These are phyloP conservation scores for Saccharomyces paradoxus DNA, from an alignment of 805 yeast species.

Conservation along the genomic window DNA sequence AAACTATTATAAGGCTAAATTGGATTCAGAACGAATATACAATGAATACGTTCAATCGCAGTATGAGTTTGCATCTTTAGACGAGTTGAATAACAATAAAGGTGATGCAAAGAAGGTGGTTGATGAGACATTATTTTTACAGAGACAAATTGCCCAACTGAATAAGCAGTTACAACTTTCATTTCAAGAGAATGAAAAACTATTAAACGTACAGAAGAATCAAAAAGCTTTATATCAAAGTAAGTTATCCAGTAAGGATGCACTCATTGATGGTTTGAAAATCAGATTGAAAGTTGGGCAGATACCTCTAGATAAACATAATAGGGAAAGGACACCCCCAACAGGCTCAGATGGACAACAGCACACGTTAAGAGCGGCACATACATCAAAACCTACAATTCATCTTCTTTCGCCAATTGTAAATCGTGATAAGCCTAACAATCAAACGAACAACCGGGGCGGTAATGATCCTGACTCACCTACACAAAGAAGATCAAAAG, in stretches of 20 bases:
- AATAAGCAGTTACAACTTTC: slow-evolving; percentile 28
- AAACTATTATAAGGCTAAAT: slow-evolving; percentile 25
- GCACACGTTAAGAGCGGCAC: not conserved
- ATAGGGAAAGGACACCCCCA: not conserved
- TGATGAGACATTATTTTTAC: slow-evolving; percentile 30
- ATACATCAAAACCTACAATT: not conserved
- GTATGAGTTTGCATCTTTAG: not conserved
- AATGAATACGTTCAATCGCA: slow-evolving; percentile 5
- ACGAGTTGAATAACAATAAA: not conserved
- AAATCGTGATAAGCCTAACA: not conserved
- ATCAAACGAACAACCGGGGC: not conserved
- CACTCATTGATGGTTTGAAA: not conserved
- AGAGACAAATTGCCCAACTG: slow-evolving; percentile 30
- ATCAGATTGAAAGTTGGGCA: not conserved
- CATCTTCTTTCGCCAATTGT: not conserved
- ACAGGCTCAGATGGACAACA: not conserved
- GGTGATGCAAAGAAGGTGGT: slow-evolving; percentile 7
- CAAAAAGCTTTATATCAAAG: slow-evolving; percentile 31
- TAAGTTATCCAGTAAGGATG: slow-evolving; percentile 9
- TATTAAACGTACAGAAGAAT: slow-evolving; percentile 28
- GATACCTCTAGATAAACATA: not conserved
- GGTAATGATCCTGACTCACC: not conserved
- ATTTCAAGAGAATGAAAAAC: slow-evolving; percentile 25
- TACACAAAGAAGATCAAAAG: not conserved
- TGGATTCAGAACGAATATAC: slow-evolving; percentile 23